A percentile compares a stretch with the other conserved stretches of the same genome.
Evolutionary conservation across 73 alveolate species (phyloP).

Genomic region (Durusdinium trenchii): DNA sequence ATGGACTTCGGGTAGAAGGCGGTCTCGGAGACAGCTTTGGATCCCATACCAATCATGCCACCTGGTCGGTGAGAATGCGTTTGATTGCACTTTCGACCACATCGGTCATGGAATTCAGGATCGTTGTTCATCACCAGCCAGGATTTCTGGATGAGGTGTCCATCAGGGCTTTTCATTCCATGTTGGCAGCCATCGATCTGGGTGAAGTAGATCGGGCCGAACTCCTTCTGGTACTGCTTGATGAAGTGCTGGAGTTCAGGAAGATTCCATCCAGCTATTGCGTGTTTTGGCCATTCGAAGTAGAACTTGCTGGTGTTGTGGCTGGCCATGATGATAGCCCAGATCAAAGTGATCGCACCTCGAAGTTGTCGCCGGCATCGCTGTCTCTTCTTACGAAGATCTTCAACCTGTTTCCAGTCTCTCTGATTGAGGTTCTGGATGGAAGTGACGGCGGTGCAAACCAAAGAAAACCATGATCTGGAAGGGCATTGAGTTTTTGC

Average conservation of each 20-base stretch:
- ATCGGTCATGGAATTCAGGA: neutral
- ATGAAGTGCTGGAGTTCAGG: neutral
- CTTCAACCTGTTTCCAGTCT: neutral
- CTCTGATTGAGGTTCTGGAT: neutral
- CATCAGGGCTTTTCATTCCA: neutral
- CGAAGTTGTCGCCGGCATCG: neutral
- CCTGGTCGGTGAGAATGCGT: neutral
- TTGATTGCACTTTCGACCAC: neutral
- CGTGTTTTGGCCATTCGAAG: neutral
- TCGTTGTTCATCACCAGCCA: constrained; percentile 19
- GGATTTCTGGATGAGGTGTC: neutral
- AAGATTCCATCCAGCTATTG: neutral
- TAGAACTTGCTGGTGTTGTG: neutral
- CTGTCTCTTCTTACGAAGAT: neutral
- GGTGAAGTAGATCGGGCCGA: neutral
- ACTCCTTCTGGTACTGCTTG: neutral
- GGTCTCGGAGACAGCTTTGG: too few relatives aligned
- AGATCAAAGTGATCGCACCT: neutral
- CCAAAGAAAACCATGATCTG: neutral
- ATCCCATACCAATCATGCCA: neutral
- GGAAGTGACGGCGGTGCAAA: neutral
- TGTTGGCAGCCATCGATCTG: constrained; percentile 13
- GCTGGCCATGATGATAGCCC: neutral
- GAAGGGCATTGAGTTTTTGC: neutral
- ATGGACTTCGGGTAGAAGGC: neutral